Percentiles rank a stretch among this genome's conserved stretches.
These are phyloP conservation scores for Solanum lycopersicoides DNA, from an alignment of 257 asterid genomes.

Conservation along the genomic window DNA sequence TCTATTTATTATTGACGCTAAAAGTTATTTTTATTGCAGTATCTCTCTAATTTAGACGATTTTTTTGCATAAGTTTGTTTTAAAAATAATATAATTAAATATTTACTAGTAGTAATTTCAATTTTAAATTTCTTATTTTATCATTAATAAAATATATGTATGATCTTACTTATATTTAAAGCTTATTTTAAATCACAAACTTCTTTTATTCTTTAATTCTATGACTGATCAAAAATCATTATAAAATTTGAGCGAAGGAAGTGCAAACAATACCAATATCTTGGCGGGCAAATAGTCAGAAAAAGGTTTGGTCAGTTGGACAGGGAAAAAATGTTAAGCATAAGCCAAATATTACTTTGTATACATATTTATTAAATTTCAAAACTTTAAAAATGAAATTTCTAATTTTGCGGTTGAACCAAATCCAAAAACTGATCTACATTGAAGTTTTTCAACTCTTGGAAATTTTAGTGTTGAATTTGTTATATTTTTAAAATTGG, in stretches of 20 bases:
- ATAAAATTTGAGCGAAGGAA: not conserved
- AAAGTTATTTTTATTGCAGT: too few relatives aligned
- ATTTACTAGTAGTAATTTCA: not conserved
- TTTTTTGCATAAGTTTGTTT: constrained; percentile 26
- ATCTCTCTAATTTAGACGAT: not conserved
- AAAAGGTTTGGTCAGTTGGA: not conserved
- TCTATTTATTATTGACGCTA: accelerated
- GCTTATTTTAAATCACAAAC: not conserved
- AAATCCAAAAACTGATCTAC: not conserved
- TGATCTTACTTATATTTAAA: not conserved
- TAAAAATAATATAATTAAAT: not conserved
- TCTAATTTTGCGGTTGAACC: not conserved
- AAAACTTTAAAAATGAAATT: not conserved
- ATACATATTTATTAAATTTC: not conserved
- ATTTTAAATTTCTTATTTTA: not conserved
- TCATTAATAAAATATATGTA: not conserved
- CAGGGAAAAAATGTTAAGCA: too few relatives aligned
- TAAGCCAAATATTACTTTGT: not conserved
- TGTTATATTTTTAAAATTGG: not conserved
- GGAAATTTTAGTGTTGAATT: not conserved
- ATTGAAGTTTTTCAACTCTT: not conserved
- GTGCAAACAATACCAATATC: not conserved
- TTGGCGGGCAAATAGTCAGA: too few relatives aligned
- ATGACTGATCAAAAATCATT: not conserved
- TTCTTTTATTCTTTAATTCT: not conserved